Evolutionary conservation across 345 rosid species (phyloP).

Genomic region (Gossypioides kirkii): DNA sequence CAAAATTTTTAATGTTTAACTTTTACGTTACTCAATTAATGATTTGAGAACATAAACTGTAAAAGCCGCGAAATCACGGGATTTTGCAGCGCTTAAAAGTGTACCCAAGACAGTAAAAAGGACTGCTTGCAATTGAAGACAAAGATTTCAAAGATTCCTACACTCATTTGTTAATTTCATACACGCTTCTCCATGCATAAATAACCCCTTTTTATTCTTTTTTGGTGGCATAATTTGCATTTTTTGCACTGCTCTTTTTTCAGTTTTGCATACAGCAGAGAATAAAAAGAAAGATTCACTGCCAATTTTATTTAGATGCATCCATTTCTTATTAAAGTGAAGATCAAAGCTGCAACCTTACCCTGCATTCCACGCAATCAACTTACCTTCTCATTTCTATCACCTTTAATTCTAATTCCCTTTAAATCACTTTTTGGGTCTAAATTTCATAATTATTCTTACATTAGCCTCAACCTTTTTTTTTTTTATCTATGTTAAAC

Average conservation of each 20-base stretch:
- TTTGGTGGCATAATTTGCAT: background rate
- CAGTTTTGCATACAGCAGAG: background rate
- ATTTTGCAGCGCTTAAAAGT: background rate
- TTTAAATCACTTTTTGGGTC: too few species aligned
- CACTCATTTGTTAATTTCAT: background rate
- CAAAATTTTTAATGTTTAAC: too few species aligned
- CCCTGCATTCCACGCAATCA: conserved; percentile 27
- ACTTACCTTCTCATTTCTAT: background rate
- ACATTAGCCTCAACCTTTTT: rapidly evolving
- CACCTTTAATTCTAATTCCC: too few species aligned
- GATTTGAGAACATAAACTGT: too few species aligned
- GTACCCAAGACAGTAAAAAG: background rate
- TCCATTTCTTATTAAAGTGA: background rate
- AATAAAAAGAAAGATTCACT: background rate
- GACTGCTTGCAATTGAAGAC: conserved; percentile 2
- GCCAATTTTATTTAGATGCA: background rate
- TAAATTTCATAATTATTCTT: too few species aligned
- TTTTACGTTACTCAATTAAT: too few species aligned
- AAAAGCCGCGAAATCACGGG: too few species aligned
- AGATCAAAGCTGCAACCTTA: background rate
- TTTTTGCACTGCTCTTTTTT: background rate
- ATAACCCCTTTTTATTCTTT: background rate
- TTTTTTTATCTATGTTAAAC: too few species aligned
- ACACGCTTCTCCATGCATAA: background rate
- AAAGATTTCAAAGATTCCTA: conserved; percentile 2